Evolutionary conservation across 257 asterid genomes (phyloP).

Genomic region (Lantana camara): DNA sequence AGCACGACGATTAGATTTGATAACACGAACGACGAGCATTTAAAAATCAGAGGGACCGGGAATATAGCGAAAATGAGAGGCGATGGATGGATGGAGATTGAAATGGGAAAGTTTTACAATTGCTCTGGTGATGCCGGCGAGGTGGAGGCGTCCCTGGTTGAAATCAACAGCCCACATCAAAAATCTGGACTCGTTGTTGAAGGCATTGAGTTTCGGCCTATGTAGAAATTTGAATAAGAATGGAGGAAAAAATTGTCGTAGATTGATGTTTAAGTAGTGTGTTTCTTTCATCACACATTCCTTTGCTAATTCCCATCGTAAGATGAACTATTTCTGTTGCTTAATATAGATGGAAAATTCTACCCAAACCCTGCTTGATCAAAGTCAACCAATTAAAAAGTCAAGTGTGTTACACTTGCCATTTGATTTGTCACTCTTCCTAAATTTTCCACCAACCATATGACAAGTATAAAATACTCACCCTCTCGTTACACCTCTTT

Average conservation of each 20-base stretch:
- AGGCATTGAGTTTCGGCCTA: conserved; percentile 70
- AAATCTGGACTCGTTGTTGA: conserved; percentile 58
- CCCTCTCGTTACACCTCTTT: no score
- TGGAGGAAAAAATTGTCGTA: background rate
- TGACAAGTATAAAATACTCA: no score
- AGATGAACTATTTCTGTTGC: no score
- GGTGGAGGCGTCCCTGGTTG: conserved; percentile 56
- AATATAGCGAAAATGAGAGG: conserved; percentile 38
- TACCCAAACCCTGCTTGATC: no score
- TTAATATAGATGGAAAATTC: no score
- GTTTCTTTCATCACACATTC: no score
- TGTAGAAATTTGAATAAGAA: background rate
- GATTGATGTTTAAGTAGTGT: background rate
- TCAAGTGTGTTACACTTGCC: no score
- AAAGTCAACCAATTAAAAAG: no score
- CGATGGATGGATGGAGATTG: conserved; percentile 71
- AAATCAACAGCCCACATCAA: conserved; percentile 36
- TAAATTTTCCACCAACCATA: no score
- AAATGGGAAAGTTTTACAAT: conserved; percentile 51
- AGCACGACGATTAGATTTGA: conserved; percentile 37
- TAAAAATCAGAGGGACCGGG: conserved; percentile 38
- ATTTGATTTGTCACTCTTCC: no score
- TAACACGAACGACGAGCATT: conserved; percentile 19
- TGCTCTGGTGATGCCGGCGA: conserved; percentile 37
- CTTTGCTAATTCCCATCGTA: no score